Base-by-base conservation (phyloP, 208 protist genomes). In the Leishmania turanica region DNA sequence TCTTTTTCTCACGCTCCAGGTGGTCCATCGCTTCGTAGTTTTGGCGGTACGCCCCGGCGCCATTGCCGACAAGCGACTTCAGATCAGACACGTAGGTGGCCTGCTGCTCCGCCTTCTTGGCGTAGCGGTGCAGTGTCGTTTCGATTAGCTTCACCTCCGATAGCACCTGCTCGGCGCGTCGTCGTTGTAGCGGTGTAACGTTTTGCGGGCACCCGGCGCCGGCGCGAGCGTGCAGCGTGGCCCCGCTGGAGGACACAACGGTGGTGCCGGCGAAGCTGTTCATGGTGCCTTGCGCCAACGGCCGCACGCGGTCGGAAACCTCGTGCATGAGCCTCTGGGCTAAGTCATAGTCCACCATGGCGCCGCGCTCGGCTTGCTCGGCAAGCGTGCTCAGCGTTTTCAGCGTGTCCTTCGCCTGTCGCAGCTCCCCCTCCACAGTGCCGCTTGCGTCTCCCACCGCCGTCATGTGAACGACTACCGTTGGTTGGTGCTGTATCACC, bases 141-240 rank as follows among this genome's bases (percentile, higher is more conserved):
- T 92, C 87, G n/a, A 88, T 88, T 31, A 93, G 72, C 75, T 88
- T 85, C 56, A 95, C 74, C 85, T 95, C 91, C 15, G 88, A 88
- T 2, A 93, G 82, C 58, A 95, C 81, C 76, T 94, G 91, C 68
- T 92, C 83, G 24, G 92, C 93, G 11, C 83, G 85, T 7, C 89
- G 91, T 4, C 85, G 82, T 74, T 97, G 92, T 34, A 95, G 79
- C 42, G 91, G 89, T 24, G 89, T 90, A 27, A 93, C 84, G 51
- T 21, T 69, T 21, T 78, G 76, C 51, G 78, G 56, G 37, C 70
- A 78, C 53, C 80, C 49, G 31, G 73, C 74, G 45, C 66, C 65
- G 2, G 64, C 60, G 40, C 84, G 80, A 19, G 74, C 65, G 77
- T 81, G 79, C 45, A 84, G 75, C 1, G 73, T 80, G 72, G 49